A percentile compares a stretch with the other conserved stretches of the same genome.
phyloP scores from a whole-genome alignment of 352 stramenopile species.

The Thalassiosira livingstoniorum region DNA sequence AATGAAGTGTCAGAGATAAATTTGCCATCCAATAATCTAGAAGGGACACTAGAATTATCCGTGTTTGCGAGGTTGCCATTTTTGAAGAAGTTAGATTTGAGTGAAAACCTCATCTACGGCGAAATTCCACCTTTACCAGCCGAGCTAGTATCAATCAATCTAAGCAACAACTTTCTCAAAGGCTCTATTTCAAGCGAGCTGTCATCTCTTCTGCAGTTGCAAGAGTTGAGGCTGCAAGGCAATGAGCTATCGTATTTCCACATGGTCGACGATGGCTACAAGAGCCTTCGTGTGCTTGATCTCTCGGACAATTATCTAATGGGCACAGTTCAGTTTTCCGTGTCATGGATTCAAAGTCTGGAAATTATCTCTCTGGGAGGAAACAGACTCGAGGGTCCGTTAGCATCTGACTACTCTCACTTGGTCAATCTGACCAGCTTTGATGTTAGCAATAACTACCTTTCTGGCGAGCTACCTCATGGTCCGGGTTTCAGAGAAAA shows the following conservation, averaged over 20 bases:
- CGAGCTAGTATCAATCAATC: slow-evolving; percentile 11
- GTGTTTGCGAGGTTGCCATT: not conserved
- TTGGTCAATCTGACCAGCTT: slow-evolving; percentile 37
- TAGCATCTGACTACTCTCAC: slow-evolving; percentile 25
- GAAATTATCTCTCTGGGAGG: slow-evolving; percentile 22
- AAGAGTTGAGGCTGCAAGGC: not conserved
- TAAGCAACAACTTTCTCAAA: slow-evolving; percentile 46
- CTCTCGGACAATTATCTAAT: slow-evolving; percentile 47
- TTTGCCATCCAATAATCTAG: slow-evolving; percentile 2
- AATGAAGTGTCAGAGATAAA: not conserved
- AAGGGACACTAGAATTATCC: not conserved
- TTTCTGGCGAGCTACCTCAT: slow-evolving; percentile 46
- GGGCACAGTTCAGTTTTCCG: slow-evolving; percentile 28
- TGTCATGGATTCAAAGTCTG: slow-evolving; percentile 37
- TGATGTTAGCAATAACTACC: slow-evolving; percentile 52
- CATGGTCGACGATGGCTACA: not conserved
- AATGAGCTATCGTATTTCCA: slow-evolving; percentile 11
- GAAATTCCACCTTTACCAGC: not conserved
- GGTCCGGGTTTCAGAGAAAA: not conserved
- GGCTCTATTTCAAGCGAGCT: slow-evolving; percentile 47
- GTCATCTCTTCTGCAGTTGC: slow-evolving; percentile 29
- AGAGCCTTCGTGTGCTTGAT: slow-evolving; percentile 25
- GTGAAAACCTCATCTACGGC: not conserved
- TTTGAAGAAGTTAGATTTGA: slow-evolving; percentile 4
- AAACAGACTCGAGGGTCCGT: slow-evolving; percentile 29